Evolutionary conservation across 2,329 filamentous ascomycete species (phyloP), one percentile per base, ranked within the genome.

Genomic region (Venturia asperata): DNA sequence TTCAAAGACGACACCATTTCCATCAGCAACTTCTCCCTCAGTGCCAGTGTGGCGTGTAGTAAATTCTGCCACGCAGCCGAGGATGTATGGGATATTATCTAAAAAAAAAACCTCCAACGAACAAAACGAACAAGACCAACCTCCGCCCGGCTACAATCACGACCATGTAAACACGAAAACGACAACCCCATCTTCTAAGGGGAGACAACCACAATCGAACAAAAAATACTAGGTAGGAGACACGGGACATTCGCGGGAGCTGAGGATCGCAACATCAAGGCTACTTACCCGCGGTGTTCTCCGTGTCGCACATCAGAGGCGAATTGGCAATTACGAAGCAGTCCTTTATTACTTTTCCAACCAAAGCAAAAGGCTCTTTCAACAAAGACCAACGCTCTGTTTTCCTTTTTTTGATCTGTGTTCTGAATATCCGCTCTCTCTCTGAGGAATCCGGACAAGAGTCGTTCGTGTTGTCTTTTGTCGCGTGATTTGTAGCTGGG

Each of bases 31-130:
- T 99, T 90, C 83, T 96, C 92, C 74, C 83, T 99, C 68, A 96
- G 91, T 73, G 94, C 94, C 67, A 97, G 93, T 80, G 94, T 99
- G 68, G 93, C 94, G 55, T 99, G 94, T 83, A 97, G 93, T 85
- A 99, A 97, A 78, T 97, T 99, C 82, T 97, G 94, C 78, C 94
- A 99, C 78, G 94, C 93, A 49, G 93, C 92, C 55, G 94, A 99
- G 79, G 94, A 99, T 76, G 88, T 89, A 43, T 99, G 94, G 94
- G 87, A 91, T 74, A 90, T 99, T 71, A 85, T 97, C 72, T 99
- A 87, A 5, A 60, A 5, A 60, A 5, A 7, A 27, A n/a, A 34
- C 24, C 13, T 42, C 21, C 42, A 19, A 47, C 42, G 47, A 49
- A 6, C 34, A 49, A 27, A 52, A 11, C 27, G 41, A 17, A 24